phyloP scores from a whole-genome alignment of 768 basidiomycete species.

The Ramaria sp. region DNA sequence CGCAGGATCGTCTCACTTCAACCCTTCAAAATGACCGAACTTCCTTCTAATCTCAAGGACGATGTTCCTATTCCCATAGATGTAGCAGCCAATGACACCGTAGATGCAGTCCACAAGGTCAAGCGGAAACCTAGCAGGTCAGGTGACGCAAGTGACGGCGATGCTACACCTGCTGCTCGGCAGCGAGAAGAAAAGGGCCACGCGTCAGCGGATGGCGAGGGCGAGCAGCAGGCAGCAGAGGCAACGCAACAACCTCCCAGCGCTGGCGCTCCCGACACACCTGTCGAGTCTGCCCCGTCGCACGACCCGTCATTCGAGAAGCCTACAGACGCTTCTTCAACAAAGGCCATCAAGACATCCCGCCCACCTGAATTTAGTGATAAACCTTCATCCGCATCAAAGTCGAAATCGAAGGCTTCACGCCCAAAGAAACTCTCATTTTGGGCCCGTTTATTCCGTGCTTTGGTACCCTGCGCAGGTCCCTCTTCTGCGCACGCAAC shows the following conservation, averaged over 20 bases:
- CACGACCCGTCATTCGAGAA: neutral
- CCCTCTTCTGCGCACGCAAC: constrained; percentile 33
- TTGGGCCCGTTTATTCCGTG: constrained; percentile 46
- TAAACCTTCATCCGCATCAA: neutral
- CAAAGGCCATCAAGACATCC: neutral
- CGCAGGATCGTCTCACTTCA: neutral
- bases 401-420: neutral
- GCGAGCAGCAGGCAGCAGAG: constrained; percentile 2
- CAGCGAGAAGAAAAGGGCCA: neutral
- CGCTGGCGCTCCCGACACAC: constrained; percentile 4
- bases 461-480: constrained; percentile 58
- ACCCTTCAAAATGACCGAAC: neutral
- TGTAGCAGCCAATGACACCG: neutral
- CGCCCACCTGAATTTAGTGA: neutral
- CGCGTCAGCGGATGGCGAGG: neutral
- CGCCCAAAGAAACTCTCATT: constrained; percentile 35
- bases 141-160: neutral
- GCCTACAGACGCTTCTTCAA: constrained; percentile 1
- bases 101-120: neutral
- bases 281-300: constrained; percentile 1
- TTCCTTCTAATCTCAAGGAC: neutral
- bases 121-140: constrained; percentile 2
- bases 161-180: neutral
- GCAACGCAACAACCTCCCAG: neutral
- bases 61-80: neutral